Conservation (phyloP, 78 protist species). For the Pigoraptor vietnamica region DNA sequence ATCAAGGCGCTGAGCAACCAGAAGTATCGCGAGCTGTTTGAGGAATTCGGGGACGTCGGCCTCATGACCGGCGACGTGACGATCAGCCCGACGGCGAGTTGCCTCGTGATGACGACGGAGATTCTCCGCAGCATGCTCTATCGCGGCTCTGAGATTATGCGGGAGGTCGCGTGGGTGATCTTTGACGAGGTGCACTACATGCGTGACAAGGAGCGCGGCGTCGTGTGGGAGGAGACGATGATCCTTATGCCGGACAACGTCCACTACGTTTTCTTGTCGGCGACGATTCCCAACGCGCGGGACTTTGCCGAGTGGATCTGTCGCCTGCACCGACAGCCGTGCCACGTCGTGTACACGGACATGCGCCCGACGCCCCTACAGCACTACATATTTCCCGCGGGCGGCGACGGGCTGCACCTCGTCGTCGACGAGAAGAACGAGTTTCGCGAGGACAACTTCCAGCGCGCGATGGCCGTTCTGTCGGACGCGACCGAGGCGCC, state of each 20-base stretch:
- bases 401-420: not conserved
- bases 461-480: constrained; percentile 42
- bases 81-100: constrained; percentile 79
- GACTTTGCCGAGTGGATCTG: constrained; percentile 95
- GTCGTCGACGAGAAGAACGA: constrained; percentile 42
- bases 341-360: constrained; percentile 73
- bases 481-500: not conserved
- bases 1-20: constrained; percentile 95
- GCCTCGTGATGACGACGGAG: constrained; percentile 96
- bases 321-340: constrained; percentile 46
- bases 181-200: constrained; percentile 90
- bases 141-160: constrained; percentile 79
- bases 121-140: constrained; percentile 83
- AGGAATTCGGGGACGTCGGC: constrained; percentile 86
- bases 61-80: constrained; percentile 82
- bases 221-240: constrained; percentile 95
- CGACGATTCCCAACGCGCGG: constrained; percentile 89
- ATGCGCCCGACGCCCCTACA: constrained; percentile 92
- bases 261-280: constrained; percentile 76
- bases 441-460: constrained; percentile 69
- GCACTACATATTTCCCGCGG: constrained; percentile 39
- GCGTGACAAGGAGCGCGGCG: constrained; percentile 78
- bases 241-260: constrained; percentile 84
- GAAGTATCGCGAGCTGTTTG: constrained; percentile 43
- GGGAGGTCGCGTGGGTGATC: constrained; percentile 89